Evolutionary conservation across 2,329 filamentous ascomycete genomes (phyloP).

Genomic region (Sclerotinia nivalis): DNA sequence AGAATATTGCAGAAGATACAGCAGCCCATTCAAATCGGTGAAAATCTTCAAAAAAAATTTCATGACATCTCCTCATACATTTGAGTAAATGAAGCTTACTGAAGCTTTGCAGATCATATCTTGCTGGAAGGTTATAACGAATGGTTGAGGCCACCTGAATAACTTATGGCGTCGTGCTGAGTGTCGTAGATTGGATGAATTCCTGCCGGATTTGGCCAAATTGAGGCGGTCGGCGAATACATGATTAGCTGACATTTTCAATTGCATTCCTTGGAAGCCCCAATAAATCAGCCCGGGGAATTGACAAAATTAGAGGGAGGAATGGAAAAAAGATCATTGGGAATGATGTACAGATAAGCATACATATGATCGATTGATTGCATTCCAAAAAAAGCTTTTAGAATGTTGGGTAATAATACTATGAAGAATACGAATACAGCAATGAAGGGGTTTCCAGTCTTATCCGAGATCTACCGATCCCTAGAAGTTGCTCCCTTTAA

Average conservation of each 20-base stretch:
- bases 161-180: conserved; percentile 9
- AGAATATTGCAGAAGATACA: conserved; percentile 9
- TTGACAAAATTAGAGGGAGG: not conserved
- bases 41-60: not conserved
- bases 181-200: conserved; percentile 15
- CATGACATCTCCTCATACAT: not conserved
- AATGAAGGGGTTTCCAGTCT: conserved; percentile 1
- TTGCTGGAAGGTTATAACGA: not conserved
- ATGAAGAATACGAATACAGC: not conserved
- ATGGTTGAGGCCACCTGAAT: not conserved
- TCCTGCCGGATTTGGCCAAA: conserved; percentile 13
- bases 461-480: not conserved
- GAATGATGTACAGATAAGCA: conserved; percentile 9
- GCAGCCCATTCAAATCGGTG: not conserved
- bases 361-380: not conserved
- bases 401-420: not conserved
- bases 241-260: conserved; percentile 8
- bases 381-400: not conserved
- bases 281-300: conserved; percentile 9
- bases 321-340: not conserved
- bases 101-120: not conserved
- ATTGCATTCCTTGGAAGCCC: conserved; percentile 15
- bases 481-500: too few species aligned
- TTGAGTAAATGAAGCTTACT: conserved; percentile 10
- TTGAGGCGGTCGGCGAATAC: conserved; percentile 13